phyloP scores from a whole-genome alignment of 345 rosid species.

The Eutrema heterophyllum region DNA sequence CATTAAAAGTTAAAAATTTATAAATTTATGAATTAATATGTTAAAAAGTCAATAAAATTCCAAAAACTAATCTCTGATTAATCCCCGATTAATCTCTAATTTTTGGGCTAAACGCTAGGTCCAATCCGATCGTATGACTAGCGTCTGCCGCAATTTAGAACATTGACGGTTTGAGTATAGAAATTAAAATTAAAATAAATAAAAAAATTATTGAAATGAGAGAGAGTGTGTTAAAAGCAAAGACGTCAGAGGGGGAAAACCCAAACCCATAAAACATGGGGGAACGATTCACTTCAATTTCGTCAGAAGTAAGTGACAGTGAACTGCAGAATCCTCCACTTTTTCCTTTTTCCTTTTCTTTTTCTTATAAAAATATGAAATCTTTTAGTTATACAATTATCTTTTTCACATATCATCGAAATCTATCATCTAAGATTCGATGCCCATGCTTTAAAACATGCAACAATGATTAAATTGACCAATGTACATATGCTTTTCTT shows the following conservation, averaged over 20 bases:
- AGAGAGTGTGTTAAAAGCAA: conserved; percentile 25
- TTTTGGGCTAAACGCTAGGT: too few relatives aligned
- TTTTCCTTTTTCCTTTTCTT: background rate
- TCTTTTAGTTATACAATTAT: background rate
- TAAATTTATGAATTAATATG: too few relatives aligned
- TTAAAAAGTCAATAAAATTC: too few relatives aligned
- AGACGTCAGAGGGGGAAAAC: conserved; percentile 29
- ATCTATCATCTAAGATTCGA: conserved; percentile 23
- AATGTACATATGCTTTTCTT: background rate
- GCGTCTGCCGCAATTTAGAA: too few relatives aligned
- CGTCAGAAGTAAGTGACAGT: conserved; percentile 26
- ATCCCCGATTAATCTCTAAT: too few relatives aligned
- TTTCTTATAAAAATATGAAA: background rate
- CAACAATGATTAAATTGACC: conserved; percentile 4
- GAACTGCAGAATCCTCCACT: conserved; percentile 20
- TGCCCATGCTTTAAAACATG: background rate
- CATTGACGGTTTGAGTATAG: too few relatives aligned
- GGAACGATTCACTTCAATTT: conserved; percentile 23
- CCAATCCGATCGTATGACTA: too few relatives aligned
- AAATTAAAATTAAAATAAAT: too few relatives aligned
- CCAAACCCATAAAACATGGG: conserved; percentile 36
- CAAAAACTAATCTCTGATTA: too few relatives aligned
- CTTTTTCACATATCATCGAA: conserved; percentile 3
- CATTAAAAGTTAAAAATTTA: too few relatives aligned
- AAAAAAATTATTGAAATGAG: too few relatives aligned